phyloP scores from a whole-genome alignment of 2,329 filamentous ascomycete genomes.

The Botrytis pseudocinerea region DNA sequence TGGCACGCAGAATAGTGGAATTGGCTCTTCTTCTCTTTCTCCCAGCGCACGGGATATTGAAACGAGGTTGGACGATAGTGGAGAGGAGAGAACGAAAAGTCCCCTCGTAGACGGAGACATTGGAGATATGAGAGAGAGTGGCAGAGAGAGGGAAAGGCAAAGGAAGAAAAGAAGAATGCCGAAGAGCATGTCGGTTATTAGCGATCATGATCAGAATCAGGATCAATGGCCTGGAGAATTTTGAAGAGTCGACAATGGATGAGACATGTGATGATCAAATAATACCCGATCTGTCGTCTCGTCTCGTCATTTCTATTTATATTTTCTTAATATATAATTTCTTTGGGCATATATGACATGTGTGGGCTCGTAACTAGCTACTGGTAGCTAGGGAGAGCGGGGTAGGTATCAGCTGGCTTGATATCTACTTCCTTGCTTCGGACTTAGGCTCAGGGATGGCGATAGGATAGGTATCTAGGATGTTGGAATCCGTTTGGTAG shows the following conservation, averaged over 20 bases:
- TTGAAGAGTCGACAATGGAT: not conserved
- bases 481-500: not conserved
- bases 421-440: not conserved
- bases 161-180: not conserved
- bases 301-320: not conserved
- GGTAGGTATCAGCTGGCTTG: not conserved
- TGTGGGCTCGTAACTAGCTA: not conserved
- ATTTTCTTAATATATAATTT: not conserved
- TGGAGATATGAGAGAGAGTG: not conserved
- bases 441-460: not conserved
- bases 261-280: not conserved
- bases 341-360: not conserved
- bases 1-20: conserved; percentile 13
- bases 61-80: not conserved
- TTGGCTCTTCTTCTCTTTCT: not conserved
- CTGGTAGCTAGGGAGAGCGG: not conserved
- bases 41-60: not conserved
- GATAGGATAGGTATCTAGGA: not conserved
- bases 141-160: not conserved
- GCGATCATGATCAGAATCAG: conserved; percentile 1
- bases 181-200: conserved; percentile 7
- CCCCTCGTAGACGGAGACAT: not conserved
- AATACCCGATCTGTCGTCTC: not conserved
- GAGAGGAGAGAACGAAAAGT: not conserved
- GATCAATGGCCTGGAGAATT: conserved; percentile 18